Percentiles rank a stretch among this genome's conserved stretches.
phyloP scores from a whole-genome alignment of 345 rosid species.

The Ceriops zippeliana region DNA sequence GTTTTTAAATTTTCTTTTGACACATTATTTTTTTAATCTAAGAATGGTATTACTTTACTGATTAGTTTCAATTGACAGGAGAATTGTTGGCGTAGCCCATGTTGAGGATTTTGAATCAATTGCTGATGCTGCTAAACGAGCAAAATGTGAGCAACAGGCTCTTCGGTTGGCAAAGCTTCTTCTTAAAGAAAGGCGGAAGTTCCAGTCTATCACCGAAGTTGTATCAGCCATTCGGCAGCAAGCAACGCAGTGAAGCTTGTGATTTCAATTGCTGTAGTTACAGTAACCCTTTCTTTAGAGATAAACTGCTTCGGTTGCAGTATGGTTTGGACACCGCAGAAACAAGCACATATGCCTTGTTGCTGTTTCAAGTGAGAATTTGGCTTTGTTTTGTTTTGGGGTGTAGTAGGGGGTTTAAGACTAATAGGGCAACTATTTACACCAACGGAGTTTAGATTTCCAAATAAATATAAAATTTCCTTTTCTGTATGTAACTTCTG shows the following conservation, averaged over 20 bases:
- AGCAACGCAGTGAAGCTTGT: conserved; percentile 1
- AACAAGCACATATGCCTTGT: too few relatives aligned
- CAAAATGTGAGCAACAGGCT: conserved; percentile 69
- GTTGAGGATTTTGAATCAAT: conserved; percentile 97
- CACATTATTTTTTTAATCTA: background rate
- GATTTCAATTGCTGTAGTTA: background rate
- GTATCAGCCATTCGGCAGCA: conserved; percentile 45
- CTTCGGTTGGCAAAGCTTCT: conserved; percentile 65
- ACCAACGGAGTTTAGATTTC: too few relatives aligned
- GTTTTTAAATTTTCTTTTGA: background rate
- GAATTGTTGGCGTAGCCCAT: conserved; percentile 95
- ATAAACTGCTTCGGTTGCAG: too few relatives aligned
- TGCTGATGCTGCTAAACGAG: conserved; percentile 48
- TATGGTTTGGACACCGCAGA: too few relatives aligned
- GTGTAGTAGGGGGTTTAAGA: too few relatives aligned
- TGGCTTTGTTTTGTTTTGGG: too few relatives aligned
- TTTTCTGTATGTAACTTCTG: too few relatives aligned
- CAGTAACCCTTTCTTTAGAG: too few relatives aligned
- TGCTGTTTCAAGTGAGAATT: too few relatives aligned
- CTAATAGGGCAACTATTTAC: too few relatives aligned
- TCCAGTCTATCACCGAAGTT: conserved; percentile 59
- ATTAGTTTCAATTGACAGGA: conserved; percentile 39
- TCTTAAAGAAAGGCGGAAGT: conserved; percentile 74
- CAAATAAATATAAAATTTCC: too few relatives aligned
- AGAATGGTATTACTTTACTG: background rate